Evolutionary conservation across 2,329 filamentous ascomycete genomes (phyloP).

Genomic region (Colletotrichum neosansevieriae): DNA sequence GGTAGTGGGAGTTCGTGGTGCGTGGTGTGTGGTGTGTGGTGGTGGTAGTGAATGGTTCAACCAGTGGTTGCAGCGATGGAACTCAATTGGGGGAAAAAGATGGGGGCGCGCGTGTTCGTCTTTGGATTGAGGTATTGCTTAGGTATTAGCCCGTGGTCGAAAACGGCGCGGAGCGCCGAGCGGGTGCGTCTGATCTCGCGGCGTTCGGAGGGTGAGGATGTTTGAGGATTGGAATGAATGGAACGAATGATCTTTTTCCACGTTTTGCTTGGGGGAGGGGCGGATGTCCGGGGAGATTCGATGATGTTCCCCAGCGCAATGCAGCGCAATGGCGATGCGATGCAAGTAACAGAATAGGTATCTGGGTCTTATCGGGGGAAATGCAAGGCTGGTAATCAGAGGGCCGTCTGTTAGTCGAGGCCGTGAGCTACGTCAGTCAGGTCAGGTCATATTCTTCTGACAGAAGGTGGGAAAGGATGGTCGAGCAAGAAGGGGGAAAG

Average conservation of each 20-base stretch:
- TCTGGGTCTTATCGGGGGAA: constrained; percentile 2
- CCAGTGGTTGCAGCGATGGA: constrained; percentile 22
- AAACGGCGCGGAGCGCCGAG: constrained; percentile 25
- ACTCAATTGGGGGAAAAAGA: background rate
- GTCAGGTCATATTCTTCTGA: constrained; percentile 33
- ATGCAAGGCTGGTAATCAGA: background rate
- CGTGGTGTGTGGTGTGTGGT: constrained; percentile 12
- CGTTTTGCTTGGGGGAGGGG: background rate
- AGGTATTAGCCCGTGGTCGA: constrained; percentile 5
- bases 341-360: background rate
- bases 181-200: constrained; percentile 25
- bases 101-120: constrained; percentile 25
- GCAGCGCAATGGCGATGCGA: constrained; percentile 13
- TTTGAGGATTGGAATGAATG: constrained; percentile 19
- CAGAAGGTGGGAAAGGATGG: constrained; percentile 31
- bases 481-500: constrained; percentile 28
- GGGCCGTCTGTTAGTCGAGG: background rate
- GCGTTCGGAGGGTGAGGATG: constrained; percentile 6
- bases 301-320: background rate
- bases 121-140: constrained; percentile 11
- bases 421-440: constrained; percentile 31
- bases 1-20: background rate
- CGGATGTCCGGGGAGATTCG: constrained; percentile 20
- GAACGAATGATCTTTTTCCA: no score
- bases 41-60: background rate